These are phyloP conservation scores for Cyberlindnera maclurae DNA, from an alignment of 805 yeast genomes.

Conservation along the genomic window DNA sequence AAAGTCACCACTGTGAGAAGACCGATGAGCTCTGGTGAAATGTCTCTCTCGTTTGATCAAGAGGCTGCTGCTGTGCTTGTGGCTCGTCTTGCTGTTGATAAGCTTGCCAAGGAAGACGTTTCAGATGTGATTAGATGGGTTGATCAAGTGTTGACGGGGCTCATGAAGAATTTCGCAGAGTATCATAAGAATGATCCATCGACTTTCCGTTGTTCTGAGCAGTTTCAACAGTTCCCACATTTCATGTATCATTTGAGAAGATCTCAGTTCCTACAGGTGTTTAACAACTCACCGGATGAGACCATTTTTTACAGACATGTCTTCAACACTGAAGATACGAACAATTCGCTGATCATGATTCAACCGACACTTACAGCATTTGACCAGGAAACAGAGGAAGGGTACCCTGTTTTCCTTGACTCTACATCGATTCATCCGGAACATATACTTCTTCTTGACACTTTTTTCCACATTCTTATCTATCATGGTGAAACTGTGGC, in stretches of 20 bases:
- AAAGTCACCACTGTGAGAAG: conserved; percentile 54
- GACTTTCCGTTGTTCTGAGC: conserved; percentile 43
- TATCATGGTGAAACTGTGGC: conserved; percentile 95
- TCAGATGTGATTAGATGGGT: conserved; percentile 41
- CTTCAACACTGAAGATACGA: conserved; percentile 83
- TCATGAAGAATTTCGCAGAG: conserved; percentile 40
- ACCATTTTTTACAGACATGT: conserved; percentile 95
- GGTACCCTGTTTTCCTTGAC: conserved; percentile 79
- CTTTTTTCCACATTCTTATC: conserved; percentile 92
- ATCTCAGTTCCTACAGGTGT: conserved; percentile 91
- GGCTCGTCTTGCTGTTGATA: conserved; percentile 44
- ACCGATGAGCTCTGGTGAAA: conserved; percentile 34
- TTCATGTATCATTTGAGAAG: conserved; percentile 67
- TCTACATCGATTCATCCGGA: conserved; percentile 89
- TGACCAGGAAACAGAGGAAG: conserved; percentile 76
- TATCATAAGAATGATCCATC: conserved; percentile 40
- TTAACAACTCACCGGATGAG: conserved; percentile 98
- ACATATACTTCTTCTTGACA: conserved; percentile 80
- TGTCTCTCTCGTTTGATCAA: conserved; percentile 53
- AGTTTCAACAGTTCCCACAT: conserved; percentile 53
- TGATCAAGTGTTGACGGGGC: conserved; percentile 40
- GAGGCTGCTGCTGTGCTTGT: conserved; percentile 60
- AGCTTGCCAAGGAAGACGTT: conserved; percentile 26
- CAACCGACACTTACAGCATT: conserved; percentile 93
- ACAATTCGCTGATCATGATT: conserved; percentile 91